Evolutionary conservation across 2,329 filamentous ascomycete genomes (phyloP), one percentile per base, ranked within the genome.

Genomic region (Exophiala alcalophila): DNA sequence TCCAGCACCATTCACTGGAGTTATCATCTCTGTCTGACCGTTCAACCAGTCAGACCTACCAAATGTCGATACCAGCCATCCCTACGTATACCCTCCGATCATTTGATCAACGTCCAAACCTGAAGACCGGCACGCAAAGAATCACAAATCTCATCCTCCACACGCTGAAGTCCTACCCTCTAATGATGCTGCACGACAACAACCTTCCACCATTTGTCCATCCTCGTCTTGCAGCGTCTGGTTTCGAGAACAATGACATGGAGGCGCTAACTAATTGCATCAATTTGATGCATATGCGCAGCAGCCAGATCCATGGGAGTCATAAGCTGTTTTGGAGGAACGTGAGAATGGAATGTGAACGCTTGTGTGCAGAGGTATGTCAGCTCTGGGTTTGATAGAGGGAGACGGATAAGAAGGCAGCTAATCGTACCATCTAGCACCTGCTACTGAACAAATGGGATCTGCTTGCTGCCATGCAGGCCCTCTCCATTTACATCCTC

Each of bases 281-380:
- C n/a, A 66, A 58, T 42, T 48, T 71, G 25, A 47, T 69, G 18
- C 59, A 64, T 36, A 69, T 71, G 66, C 58, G 68, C 15, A 59
- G 57, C 6, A 57, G 55, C 26, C 54, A 55, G 3, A 39, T 58
- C 2, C 56, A 54, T 30, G 63, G 62, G 0, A 65, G 59, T 52
- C 61, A 62, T 38, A 69, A 64, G 39, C 42, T 71, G 15, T 69
- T 71, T 40, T 72, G 69, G 68, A 65, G 59, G 37, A 71, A 70
- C 50, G 66, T 72, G 15, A 50, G 56, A 16, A 30, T 60, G 16
- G 69, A 73, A 49, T 72, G 68, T 53, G 67, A 71, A 53, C 57
- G 60, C 4, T 40, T 69, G 2, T 54, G 42, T 40, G 52, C 50
- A 50, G 61, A 65, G 51, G 65, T 69, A 58, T 9, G 59, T 58